Evolutionary conservation across 2,329 filamentous ascomycete genomes (phyloP), one percentile per base, ranked within the genome.

Genomic region (Aureobasidium sp.): DNA sequence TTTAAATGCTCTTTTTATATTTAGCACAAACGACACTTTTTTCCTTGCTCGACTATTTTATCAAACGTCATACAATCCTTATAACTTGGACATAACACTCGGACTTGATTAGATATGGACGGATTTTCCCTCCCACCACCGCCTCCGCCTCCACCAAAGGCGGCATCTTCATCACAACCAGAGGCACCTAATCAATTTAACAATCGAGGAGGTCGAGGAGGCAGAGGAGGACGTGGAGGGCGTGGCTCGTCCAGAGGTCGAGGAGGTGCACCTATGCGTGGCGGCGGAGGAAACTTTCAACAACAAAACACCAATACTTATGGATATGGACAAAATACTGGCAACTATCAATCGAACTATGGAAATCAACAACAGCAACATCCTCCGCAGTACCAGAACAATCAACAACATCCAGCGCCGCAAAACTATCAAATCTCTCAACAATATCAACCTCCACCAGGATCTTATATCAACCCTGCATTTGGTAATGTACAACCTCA

Each of bases 61-160:
- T 11, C 4, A 25, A 36, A 13, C 2, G 25, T 53, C 31, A 7
- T 4, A 36, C 18, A n/a, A 18, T 2, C 7, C 1, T 20, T 36
- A 29, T 16, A 10, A 53, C 11, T 15, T 36, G 27, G 43, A 16
- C 4, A 36, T 8, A 9, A 50, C 16, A 13, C n/a, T 33, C 4
- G 25, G 29, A 53, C 23, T 1, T 23, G 20, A 10, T 15, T 23
- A 53, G 31, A 7, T n/a, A 68, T 68, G 66, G 43, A 65, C 72
- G 71, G 73, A 66, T 73, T 84, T 78, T 79, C 77, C 23, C 85
- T 84, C 60, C 82, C 82, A n/a, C 82, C 82, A 48, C 82, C 82
- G 38, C 83, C 83, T 45, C 82, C 83, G 45, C 78, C 78, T 56
- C 77, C 77, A 27, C 75, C 76, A 23, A 76, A 74, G 56, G 60